A percentile compares a stretch with the other conserved stretches of the same genome.
phyloP scores from a whole-genome alignment of 2,329 filamentous ascomycete genomes.

The Diplodia scrobiculata region DNA sequence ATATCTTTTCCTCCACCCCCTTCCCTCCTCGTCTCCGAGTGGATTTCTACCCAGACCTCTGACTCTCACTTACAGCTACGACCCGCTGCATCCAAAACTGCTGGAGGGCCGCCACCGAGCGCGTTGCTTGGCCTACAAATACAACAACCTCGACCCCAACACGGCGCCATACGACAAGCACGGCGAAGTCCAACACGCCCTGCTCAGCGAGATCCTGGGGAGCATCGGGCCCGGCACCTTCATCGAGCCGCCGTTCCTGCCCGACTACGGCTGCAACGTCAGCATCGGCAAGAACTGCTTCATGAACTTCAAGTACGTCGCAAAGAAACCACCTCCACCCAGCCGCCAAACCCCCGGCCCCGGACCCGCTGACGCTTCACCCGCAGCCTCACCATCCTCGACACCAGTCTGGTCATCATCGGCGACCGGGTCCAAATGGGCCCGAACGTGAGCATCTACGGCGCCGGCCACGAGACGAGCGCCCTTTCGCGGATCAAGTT shows the following conservation, averaged over 20 bases:
- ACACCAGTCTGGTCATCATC: slow-evolving; percentile 4
- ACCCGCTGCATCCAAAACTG: neutral
- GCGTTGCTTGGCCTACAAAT: neutral
- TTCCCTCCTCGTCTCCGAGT: neutral
- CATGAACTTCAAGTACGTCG: slow-evolving; percentile 3
- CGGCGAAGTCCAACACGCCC: neutral
- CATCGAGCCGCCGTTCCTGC: neutral
- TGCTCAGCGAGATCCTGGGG: neutral
- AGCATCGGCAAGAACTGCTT: slow-evolving; percentile 16
- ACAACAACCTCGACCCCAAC: slow-evolving; percentile 8
- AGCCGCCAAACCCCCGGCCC: no score
- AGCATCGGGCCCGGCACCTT: neutral
- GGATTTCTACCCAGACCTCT: no score
- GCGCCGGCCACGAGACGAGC: slow-evolving; percentile 1
- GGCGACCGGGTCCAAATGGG: slow-evolving; percentile 8
- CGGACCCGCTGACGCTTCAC: no score
- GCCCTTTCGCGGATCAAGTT: slow-evolving; percentile 1
- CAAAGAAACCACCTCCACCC: neutral
- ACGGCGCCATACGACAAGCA: neutral
- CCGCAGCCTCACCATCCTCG: neutral
- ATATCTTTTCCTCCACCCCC: neutral
- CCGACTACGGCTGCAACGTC: slow-evolving; percentile 10
- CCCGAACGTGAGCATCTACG: slow-evolving; percentile 3
- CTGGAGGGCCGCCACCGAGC: neutral
- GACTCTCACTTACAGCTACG: neutral